Conservation (phyloP, 2,329 filamentous ascomycete genomes). For the Ophiostoma himal-ulmi region DNA sequence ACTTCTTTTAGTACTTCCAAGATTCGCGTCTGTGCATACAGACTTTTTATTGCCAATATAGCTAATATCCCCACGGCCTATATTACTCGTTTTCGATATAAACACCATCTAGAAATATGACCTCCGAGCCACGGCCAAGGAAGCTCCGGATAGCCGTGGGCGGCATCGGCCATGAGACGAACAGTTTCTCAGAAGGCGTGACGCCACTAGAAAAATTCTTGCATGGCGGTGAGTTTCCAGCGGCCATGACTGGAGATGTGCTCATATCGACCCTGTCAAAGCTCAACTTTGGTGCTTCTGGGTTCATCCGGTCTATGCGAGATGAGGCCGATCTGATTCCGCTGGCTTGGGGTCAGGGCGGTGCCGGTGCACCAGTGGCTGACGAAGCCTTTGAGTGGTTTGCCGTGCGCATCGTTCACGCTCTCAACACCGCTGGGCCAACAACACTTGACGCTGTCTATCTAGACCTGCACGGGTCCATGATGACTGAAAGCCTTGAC, state of each 20-base stretch:
- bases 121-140: background rate
- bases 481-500: background rate
- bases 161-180: constrained; percentile 11
- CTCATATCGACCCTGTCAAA: background rate
- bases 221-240: constrained; percentile 1
- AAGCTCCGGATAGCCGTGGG: constrained; percentile 1
- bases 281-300: background rate
- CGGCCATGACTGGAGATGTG: background rate
- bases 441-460: background rate
- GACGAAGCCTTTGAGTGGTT: constrained; percentile 4
- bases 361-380: background rate
- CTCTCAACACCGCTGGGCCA: background rate
- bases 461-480: constrained; percentile 1
- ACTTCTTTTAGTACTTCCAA: background rate
- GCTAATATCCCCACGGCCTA: background rate
- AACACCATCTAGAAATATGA: background rate
- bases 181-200: constrained; percentile 1
- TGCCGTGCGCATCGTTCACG: background rate
- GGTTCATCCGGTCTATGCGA: background rate
- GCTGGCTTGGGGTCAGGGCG: constrained; percentile 1
- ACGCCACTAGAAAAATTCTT: constrained; percentile 3
- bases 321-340: background rate
- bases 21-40: background rate
- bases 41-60: background rate
- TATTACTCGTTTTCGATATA: background rate